Base-by-base conservation (phyloP, 768 basidiomycete genomes). In the Lentinula lateritia region DNA sequence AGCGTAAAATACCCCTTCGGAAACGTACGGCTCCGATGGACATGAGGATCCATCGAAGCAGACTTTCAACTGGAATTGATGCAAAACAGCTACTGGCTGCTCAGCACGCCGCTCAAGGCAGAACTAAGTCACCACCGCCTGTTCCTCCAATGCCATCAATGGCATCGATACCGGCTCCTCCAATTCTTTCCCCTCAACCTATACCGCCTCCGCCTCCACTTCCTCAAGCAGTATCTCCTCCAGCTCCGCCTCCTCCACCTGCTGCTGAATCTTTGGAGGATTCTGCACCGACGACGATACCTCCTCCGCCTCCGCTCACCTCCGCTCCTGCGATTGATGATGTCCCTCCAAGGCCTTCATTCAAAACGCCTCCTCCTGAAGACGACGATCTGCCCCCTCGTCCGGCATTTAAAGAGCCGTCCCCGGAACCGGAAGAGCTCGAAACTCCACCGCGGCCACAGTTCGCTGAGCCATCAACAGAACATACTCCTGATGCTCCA, bases 1-100 rank as follows among this genome's bases (percentile, higher is more conserved):
- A 92, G 65, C 87, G 95, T 50, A 91, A 87, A 63, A 79, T 91
- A 50, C 95, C 92, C 12, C 69, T 87, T 23, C 82, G 94, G 45
- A 95, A 95, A 69, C 90, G 92, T 58, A 96, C 95, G 2, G 89
- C 90, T 0, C 88, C 88, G 0, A 76, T 95, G 50, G 95, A 97
- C 71, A 89, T 95, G 86, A 88, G 94, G 52, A 80, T 93, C 72
- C 93, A 88, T 65, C 82, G 94, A 64, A 84, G 85, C 65, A 82
- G 82, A 60, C 84, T 96, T 58, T 88, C 90, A 2, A 80, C 83
- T 3, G 89, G 87, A 28, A 81, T 82, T 3, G 89, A 93, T 63
- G 76, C 85, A 2, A 80, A 84, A 63, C 87, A 92, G 62, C 76
- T 92, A 13, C 80, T 93, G 16, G 86, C 85, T 13, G 86, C 85